Evolutionary conservation across 371 early-diverging fungal species (phyloP).

Genomic region (Saksenaea vasiformis): DNA sequence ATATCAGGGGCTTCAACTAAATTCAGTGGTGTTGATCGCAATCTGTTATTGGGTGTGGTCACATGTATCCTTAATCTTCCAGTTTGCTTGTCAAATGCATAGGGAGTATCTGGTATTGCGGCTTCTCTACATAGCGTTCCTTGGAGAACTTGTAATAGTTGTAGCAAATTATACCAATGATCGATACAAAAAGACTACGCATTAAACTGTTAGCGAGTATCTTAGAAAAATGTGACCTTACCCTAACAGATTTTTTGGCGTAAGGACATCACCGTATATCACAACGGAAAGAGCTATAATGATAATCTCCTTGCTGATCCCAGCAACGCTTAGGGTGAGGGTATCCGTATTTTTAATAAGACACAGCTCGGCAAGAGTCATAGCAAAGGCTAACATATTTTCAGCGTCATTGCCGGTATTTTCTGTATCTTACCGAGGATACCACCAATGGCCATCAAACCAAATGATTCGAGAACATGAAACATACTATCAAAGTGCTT

Average conservation of each 20-base stretch:
- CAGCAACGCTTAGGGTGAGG: conserved; percentile 87
- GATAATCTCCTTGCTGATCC: conserved; percentile 78
- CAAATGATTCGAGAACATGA: conserved; percentile 42
- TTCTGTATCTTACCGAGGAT: conserved; percentile 45
- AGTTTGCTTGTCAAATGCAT: conserved; percentile 32
- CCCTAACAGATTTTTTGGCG: conserved; percentile 55
- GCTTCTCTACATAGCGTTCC: conserved; percentile 21
- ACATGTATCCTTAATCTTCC: conserved; percentile 19
- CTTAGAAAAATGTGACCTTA: conserved; percentile 15
- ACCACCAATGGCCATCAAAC: conserved; percentile 75
- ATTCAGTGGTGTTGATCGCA: background rate
- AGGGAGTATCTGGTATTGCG: conserved; percentile 30
- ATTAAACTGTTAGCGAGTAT: background rate
- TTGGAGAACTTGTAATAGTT: conserved; percentile 59
- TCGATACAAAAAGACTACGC: conserved; percentile 56
- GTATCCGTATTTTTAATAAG: conserved; percentile 83
- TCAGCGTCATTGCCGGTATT: background rate
- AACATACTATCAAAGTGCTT: conserved; percentile 43
- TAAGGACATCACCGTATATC: conserved; percentile 59
- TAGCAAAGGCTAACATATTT: conserved; percentile 67
- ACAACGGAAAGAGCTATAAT: conserved; percentile 57
- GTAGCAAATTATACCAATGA: conserved; percentile 59
- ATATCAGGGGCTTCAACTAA: too few species aligned
- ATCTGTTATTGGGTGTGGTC: background rate
- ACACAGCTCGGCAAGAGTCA: conserved; percentile 83